Conservation (phyloP, 495 filamentous ascomycete species). For the Aspergillus panamensis region DNA sequence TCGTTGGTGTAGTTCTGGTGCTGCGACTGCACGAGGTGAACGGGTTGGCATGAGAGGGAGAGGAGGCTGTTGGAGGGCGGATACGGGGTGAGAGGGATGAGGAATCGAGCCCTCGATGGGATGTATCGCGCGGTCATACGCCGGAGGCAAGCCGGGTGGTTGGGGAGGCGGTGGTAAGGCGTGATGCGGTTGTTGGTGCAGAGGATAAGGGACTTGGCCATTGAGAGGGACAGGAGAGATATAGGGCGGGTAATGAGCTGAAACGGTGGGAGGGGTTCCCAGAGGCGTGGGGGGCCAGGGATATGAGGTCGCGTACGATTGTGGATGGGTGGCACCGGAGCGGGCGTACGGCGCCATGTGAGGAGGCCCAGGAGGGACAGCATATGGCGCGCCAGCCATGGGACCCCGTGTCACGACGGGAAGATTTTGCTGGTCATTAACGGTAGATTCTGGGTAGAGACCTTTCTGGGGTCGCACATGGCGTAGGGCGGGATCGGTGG, state of each 20-base stretch:
- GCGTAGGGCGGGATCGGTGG: slow-evolving; percentile 73
- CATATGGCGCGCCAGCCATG: slow-evolving; percentile 55
- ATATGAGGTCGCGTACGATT: slow-evolving; percentile 49
- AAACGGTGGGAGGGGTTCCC: slow-evolving; percentile 40
- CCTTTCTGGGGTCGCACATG: slow-evolving; percentile 83
- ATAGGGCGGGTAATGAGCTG: slow-evolving; percentile 38
- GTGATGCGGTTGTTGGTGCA: slow-evolving; percentile 28
- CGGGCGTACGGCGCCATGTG: slow-evolving; percentile 51
- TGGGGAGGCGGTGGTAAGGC: slow-evolving; percentile 28
- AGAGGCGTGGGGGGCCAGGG: slow-evolving; percentile 65
- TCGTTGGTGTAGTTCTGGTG: slow-evolving; percentile 29
- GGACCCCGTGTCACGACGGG: slow-evolving; percentile 61
- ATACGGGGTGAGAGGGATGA: slow-evolving; percentile 24
- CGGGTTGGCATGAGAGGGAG: slow-evolving; percentile 29
- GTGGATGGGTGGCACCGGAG: slow-evolving; percentile 42
- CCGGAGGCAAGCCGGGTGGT: slow-evolving; percentile 22
- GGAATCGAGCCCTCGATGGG: slow-evolving; percentile 28
- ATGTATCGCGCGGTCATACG: slow-evolving; percentile 38
- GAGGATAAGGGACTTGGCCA: slow-evolving; percentile 32
- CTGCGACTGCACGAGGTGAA: slow-evolving; percentile 36
- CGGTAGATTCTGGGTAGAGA: slow-evolving; percentile 96
- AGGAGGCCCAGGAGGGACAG: slow-evolving; percentile 26
- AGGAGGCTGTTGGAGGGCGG: slow-evolving; percentile 19
- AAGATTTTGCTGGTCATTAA: slow-evolving; percentile 74
- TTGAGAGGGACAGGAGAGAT: slow-evolving; percentile 36